These are phyloP conservation scores for Colletotrichum ledebouriae DNA, from an alignment of 2,329 filamentous ascomycete genomes.

Conservation along the genomic window DNA sequence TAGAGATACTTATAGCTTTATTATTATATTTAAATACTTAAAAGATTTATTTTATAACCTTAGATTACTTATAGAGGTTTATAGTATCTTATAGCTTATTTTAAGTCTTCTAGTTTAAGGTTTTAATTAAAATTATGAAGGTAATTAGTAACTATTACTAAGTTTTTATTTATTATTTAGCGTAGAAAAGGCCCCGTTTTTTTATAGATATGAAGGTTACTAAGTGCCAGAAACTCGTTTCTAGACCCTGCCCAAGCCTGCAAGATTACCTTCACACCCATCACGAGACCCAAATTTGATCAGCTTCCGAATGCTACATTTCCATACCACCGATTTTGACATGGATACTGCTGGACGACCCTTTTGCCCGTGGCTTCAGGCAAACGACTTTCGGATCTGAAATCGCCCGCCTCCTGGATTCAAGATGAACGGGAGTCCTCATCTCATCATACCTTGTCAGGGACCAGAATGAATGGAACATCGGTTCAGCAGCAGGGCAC, in stretches of 20 bases:
- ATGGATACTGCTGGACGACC: slow-evolving; percentile 20
- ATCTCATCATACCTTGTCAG: slow-evolving; percentile 35
- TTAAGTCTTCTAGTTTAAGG: too few species aligned
- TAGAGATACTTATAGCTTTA: too few species aligned
- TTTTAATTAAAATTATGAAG: too few species aligned
- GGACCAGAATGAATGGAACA: slow-evolving; percentile 36
- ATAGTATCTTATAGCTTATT: too few species aligned
- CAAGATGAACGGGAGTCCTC: slow-evolving; percentile 39
- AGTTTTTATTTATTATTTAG: too few species aligned
- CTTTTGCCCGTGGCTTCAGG: not conserved
- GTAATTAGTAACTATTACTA: too few species aligned
- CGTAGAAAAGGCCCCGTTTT: too few species aligned
- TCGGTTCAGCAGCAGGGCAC: slow-evolving; percentile 18
- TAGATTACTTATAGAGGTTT: too few species aligned
- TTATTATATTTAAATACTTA: too few species aligned
- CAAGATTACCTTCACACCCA: slow-evolving; percentile 27
- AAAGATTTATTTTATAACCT: too few species aligned
- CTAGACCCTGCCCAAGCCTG: slow-evolving; percentile 11
- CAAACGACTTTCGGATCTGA: slow-evolving; percentile 15
- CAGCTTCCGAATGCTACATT: slow-evolving; percentile 27
- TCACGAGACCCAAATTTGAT: slow-evolving; percentile 33
- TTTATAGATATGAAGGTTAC: too few species aligned
- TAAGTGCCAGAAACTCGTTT: not conserved
- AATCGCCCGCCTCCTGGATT: slow-evolving; percentile 26
- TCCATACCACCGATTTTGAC: slow-evolving; percentile 14